Conservation (phyloP, 208 protist species). For the Leishmania lainsoni region DNA sequence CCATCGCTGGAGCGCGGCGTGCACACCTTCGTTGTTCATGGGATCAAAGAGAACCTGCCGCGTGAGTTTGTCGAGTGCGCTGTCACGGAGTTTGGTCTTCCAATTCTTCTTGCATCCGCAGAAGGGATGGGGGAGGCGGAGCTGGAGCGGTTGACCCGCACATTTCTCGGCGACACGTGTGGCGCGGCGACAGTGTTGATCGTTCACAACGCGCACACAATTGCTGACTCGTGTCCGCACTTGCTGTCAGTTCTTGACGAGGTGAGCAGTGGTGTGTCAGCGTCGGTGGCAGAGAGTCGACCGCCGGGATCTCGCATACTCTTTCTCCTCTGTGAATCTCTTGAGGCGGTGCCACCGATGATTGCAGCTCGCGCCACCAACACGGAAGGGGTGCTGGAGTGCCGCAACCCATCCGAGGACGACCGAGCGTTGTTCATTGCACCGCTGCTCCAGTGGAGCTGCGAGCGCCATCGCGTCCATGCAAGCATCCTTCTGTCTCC, state of each 20-base stretch:
- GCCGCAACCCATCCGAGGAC: conserved; percentile 70
- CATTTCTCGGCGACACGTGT: conserved; percentile 32
- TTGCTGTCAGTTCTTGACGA: conserved; percentile 53
- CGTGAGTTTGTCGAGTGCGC: conserved; percentile 54
- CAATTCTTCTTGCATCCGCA: conserved; percentile 37
- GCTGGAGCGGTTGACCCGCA: conserved; percentile 32
- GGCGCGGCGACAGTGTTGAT: conserved; percentile 45
- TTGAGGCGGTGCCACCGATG: conserved; percentile 66
- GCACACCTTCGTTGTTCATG: conserved; percentile 70
- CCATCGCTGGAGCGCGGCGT: conserved; percentile 16
- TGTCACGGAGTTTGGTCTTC: conserved; percentile 43
- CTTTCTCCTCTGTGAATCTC: conserved; percentile 71
- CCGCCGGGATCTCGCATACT: conserved; percentile 30
- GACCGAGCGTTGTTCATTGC: conserved; percentile 50
- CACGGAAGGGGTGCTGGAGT: conserved; percentile 62
- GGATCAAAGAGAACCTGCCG: conserved; percentile 65
- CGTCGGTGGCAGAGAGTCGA: background rate
- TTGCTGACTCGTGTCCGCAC: conserved; percentile 40
- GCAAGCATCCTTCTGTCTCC: conserved; percentile 65
- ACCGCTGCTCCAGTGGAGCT: conserved; percentile 23
- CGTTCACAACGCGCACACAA: conserved; percentile 58
- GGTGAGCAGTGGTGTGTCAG: background rate
- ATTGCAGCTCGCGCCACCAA: conserved; percentile 73
- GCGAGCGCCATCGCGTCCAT: conserved; percentile 33
- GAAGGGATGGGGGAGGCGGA: conserved; percentile 50